phyloP scores from a whole-genome alignment of 331 rosid genomes.

The Stylosanthes scabra region DNA sequence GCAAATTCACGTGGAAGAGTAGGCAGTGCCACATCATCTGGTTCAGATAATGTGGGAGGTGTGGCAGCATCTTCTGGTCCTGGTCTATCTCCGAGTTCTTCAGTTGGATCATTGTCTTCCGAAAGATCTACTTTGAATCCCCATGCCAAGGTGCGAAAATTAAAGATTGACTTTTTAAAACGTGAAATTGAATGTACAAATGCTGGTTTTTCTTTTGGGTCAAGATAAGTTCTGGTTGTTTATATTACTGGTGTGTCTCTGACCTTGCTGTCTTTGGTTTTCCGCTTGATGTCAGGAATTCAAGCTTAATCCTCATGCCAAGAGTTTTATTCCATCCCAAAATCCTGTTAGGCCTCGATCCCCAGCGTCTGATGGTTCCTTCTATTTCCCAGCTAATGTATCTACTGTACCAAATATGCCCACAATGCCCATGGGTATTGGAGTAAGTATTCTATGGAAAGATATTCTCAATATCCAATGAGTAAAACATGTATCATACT shows the following conservation, averaged over 20 bases:
- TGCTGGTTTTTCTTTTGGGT: conserved; percentile 1
- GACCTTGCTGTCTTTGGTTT: background rate
- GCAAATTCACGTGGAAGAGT: conserved; percentile 61
- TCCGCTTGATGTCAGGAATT: conserved; percentile 67
- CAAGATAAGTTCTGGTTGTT: conserved; percentile 6
- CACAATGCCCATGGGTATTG: conserved; percentile 79
- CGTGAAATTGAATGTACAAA: conserved; percentile 9
- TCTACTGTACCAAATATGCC: conserved; percentile 76
- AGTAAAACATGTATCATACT: background rate
- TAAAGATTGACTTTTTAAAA: conserved; percentile 27
- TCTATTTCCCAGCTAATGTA: conserved; percentile 67
- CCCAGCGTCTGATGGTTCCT: conserved; percentile 84
- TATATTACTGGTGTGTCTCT: conserved; percentile 17
- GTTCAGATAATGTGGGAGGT: conserved; percentile 56
- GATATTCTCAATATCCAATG: conserved; percentile 17
- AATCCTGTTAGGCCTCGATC: conserved; percentile 81
- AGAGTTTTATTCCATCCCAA: conserved; percentile 83
- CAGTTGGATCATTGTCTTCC: conserved; percentile 78
- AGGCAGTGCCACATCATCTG: conserved; percentile 68
- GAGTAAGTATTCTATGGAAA: conserved; percentile 65
- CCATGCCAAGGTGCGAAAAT: conserved; percentile 76
- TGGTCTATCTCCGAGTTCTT: conserved; percentile 89
- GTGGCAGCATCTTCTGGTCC: conserved; percentile 58
- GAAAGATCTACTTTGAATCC: conserved; percentile 87
- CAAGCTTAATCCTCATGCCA: conserved; percentile 92